Base-by-base conservation (phyloP, 23 red algal genomes). In the Gracilaria domingensis region DNA sequence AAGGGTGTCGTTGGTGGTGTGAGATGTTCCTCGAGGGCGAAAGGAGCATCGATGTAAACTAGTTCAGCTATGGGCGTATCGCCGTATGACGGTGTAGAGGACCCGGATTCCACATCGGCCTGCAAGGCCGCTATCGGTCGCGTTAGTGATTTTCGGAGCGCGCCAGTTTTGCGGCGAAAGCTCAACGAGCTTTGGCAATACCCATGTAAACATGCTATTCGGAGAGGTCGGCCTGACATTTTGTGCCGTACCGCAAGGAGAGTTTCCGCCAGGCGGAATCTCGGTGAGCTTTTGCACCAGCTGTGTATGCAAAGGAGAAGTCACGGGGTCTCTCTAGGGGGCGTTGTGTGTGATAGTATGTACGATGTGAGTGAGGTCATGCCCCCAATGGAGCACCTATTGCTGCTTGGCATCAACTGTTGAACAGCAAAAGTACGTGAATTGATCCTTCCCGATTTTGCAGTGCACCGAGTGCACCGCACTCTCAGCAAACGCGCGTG, bases 161-260 rank as follows among this genome's bases (percentile, higher is more conserved):
- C 78, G 23, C 80, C 79, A 21, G 89, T 84, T 75, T 92, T 92
- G 23, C 65, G 79, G 29, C 89, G 77, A 53, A 92, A 84, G 17
- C 35, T 75, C 49, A 28, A 8, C 17, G 79, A 56, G 67, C 82
- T 92, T 61, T 92, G 89, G 24, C 89, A 78, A 38, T 73, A 92
- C 47, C 89, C 89, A 66, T 92, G 89, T 40, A 92, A 53, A 60
- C 89, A 92, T 25, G 71, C 79, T 28, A 92, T 83, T 83, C 66
- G 60, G 21, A 84, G 80, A 60, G 79, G 79, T 77, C 50, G 38
- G 34, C 50, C 50, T 50, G 72, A 25, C 72, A 77, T 77, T 12
- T 21, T 2, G 66, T 24, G 69, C 4, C 18, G 24, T 29, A 45
- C 42, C 42, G 42, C 42, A 45, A 45, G 42, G 42, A 45, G 5